These are phyloP conservation scores for Gigaspora rosea DNA, from an alignment of 192 early-diverging fungal species.

Conservation along the genomic window DNA sequence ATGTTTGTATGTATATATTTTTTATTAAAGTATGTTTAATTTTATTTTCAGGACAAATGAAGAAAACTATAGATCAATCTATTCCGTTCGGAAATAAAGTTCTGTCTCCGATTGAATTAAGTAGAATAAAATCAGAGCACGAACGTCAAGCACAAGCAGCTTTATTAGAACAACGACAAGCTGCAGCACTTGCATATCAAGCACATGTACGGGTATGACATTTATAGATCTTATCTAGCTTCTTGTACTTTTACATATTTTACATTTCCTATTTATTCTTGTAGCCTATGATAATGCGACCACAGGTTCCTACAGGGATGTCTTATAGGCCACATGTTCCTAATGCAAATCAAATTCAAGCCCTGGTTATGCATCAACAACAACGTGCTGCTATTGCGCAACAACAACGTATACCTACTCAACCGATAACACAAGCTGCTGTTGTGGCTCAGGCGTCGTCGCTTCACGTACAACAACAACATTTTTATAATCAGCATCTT, in stretches of 20 bases:
- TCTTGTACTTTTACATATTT: not conserved
- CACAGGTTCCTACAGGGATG: not conserved
- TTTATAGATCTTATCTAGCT: constrained; percentile 2
- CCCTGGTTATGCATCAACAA: not conserved
- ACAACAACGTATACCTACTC: constrained; percentile 24
- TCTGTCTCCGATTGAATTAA: constrained; percentile 56
- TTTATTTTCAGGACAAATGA: constrained; percentile 10
- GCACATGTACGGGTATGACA: constrained; percentile 39
- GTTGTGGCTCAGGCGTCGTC: constrained; percentile 20
- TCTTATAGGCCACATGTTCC: not conserved
- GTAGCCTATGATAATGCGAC: constrained; percentile 22
- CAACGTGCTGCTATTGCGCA: constrained; percentile 32
- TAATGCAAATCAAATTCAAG: not conserved
- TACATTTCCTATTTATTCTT: not conserved
- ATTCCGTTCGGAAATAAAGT: constrained; percentile 31
- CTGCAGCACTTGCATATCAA: constrained; percentile 45
- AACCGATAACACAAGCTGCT: constrained; percentile 33
- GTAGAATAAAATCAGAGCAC: constrained; percentile 50
- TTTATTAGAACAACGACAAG: constrained; percentile 51
- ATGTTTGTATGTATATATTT: constrained; percentile 31
- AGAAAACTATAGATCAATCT: not conserved
- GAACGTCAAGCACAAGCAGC: constrained; percentile 54
- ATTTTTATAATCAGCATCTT: not conserved
- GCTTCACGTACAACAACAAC: not conserved
- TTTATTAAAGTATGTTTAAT: not conserved